Evolutionary conservation across 345 rosid genomes (phyloP).

Genomic region (Arabidopsis thaliana): DNA sequence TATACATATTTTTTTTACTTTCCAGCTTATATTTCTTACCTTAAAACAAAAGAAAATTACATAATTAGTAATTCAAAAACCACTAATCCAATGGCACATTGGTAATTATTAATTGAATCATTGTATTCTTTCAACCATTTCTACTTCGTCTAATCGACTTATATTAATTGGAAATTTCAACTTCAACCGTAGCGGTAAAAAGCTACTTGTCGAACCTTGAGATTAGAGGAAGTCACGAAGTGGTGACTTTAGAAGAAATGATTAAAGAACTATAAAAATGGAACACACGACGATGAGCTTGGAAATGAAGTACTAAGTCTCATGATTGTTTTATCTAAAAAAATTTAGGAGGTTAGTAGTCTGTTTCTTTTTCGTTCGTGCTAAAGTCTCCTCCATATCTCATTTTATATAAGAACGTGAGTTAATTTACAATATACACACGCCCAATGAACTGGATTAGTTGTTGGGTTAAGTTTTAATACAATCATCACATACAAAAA

Average conservation of each 20-base stretch:
- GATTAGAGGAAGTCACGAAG: conserved; percentile 40
- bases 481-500: no score
- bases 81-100: no score
- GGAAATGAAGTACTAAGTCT: conserved; percentile 21
- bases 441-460: neutral
- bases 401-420: neutral
- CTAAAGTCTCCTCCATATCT: conserved; percentile 30
- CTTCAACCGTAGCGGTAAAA: neutral
- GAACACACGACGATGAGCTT: conserved; percentile 41
- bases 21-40: no score
- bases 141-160: neutral
- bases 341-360: conserved; percentile 1
- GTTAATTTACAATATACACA: neutral
- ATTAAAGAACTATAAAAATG: conserved; percentile 25
- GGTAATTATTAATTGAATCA: neutral
- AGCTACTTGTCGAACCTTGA: neutral
- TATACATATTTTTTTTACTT: no score
- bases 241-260: conserved; percentile 33
- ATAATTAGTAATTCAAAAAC: no score
- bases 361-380: conserved; percentile 27
- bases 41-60: no score
- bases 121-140: neutral
- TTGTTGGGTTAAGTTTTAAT: neutral
- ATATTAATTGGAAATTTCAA: neutral
- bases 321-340: neutral